A percentile compares a stretch with the other conserved stretches of the same genome.
phyloP scores from a whole-genome alignment of 192 early-diverging fungal genomes.

The Geranomyces variabilis region DNA sequence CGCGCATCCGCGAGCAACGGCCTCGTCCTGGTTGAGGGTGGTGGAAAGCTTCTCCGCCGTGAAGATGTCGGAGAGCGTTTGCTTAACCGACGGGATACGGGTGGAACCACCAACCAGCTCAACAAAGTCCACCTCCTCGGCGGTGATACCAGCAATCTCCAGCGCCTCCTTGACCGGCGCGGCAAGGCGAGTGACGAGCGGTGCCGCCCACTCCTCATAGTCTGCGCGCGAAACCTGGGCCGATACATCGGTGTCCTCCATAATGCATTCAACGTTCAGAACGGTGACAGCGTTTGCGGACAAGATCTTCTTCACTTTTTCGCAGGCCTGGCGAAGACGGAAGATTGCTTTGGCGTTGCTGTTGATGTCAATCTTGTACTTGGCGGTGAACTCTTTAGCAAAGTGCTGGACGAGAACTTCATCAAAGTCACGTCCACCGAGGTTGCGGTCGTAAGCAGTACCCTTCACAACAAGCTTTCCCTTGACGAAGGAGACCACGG shows the following conservation, averaged over 20 bases:
- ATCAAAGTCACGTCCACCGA: conserved; percentile 97
- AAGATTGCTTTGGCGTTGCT: conserved; percentile 87
- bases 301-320: conserved; percentile 97
- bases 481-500: conserved; percentile 91
- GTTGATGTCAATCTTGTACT: conserved; percentile 93
- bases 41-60: conserved; percentile 74
- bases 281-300: conserved; percentile 89
- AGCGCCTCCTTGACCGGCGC: conserved; percentile 78
- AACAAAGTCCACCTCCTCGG: conserved; percentile 89
- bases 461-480: conserved; percentile 92
- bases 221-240: conserved; percentile 81
- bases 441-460: conserved; percentile 89
- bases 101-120: conserved; percentile 94
- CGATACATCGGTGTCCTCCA: conserved; percentile 94
- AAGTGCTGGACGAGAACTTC: conserved; percentile 85
- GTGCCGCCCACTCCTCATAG: conserved; percentile 79
- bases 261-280: conserved; percentile 92
- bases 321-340: conserved; percentile 84
- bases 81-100: conserved; percentile 94
- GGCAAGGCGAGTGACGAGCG: conserved; percentile 73
- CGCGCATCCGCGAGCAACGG: conserved; percentile 93
- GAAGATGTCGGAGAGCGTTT: conserved; percentile 85
- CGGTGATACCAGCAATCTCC: conserved; percentile 69
- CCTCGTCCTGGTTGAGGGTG: conserved; percentile 98
- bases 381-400: conserved; percentile 84